Evolutionary conservation across 129 eudicot species (phyloP), one percentile per base, ranked within the genome.

Genomic region (Lactuca saligna): DNA sequence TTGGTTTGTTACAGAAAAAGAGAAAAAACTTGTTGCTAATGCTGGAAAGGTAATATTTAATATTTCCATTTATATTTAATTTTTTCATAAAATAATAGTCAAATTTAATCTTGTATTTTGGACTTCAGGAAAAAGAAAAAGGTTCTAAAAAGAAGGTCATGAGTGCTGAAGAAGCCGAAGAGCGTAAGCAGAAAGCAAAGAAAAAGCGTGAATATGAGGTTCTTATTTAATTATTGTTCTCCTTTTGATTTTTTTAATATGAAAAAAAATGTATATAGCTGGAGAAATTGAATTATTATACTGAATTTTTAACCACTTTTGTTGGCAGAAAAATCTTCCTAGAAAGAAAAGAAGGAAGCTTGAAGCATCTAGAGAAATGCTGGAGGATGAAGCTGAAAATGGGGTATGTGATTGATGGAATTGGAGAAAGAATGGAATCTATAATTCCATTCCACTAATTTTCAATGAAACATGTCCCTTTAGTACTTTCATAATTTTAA

Each of bases 91-190:
- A 49, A 11, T 46, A 8, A 8, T 9, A 8, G 8, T 42, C 49
- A 42, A 7, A 1, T 53, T 15, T 61, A 5, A 14, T 56, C n/a
- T 12, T 70, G 64, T 35, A 32, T 11, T 69, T 79, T 91, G 85
- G 31, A 44, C 80, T 82, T 42, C 12, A 69, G 58, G 96, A 75
- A 54, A 71, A 78, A 2, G 85, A 75, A 16, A 87, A 80, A 46
- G 81, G 81, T 64, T 76, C 85, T 34, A 70, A 72, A 20, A 84
- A 74, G 74, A 81, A 75, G 81, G 77, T 87, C 61, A 61, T 89
- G 13, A 93, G 99, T 75, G 97, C 97, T 51, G 83, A 93, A 74
- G 86, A 93, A 81, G 99, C 99, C n/a, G 95, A 89, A 70, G 90
- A 85, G 60, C 84, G 87, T 65, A 93, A 87, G 80, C 74, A 85